phyloP scores from a whole-genome alignment of 2,329 filamentous ascomycete genomes.

The Paramyrothecium roridum region DNA sequence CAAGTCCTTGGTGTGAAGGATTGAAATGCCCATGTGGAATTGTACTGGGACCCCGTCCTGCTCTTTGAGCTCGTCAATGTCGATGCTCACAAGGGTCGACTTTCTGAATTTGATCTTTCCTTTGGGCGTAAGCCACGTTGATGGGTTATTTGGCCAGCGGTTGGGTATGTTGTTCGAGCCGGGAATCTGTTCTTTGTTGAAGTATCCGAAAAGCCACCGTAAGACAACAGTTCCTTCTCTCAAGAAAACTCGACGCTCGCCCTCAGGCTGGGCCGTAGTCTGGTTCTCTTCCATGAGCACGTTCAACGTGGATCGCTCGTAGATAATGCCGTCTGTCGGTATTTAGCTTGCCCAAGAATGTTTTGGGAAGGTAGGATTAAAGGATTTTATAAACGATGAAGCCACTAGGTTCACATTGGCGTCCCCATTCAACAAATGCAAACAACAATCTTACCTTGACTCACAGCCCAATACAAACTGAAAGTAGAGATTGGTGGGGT shows the following conservation, averaged over 20 bases:
- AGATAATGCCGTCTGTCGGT: too few relatives aligned
- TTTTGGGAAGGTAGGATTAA: too few relatives aligned
- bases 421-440: too few relatives aligned
- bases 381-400: too few relatives aligned
- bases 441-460: too few relatives aligned
- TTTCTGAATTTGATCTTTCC: constrained; percentile 1
- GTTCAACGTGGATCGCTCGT: background rate
- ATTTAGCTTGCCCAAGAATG: too few relatives aligned
- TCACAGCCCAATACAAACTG: too few relatives aligned
- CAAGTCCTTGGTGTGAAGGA: constrained; percentile 5
- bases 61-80: constrained; percentile 5
- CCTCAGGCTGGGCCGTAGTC: constrained; percentile 1
- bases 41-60: constrained; percentile 3
- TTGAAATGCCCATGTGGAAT: constrained; percentile 8
- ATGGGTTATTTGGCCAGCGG: background rate
- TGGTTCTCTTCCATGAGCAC: constrained; percentile 2
- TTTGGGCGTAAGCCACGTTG: background rate
- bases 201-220: constrained; percentile 6
- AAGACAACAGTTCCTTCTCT: constrained; percentile 5
- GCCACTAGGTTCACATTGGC: too few relatives aligned
- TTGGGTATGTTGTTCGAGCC: background rate
- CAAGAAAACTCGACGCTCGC: constrained; percentile 2
- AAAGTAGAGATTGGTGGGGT: too few relatives aligned
- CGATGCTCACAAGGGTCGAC: constrained; percentile 4
- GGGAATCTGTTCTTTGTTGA: constrained; percentile 1